These are phyloP conservation scores for Datura wrightii DNA, from an alignment of 257 asterid genomes.

Conservation along the genomic window DNA sequence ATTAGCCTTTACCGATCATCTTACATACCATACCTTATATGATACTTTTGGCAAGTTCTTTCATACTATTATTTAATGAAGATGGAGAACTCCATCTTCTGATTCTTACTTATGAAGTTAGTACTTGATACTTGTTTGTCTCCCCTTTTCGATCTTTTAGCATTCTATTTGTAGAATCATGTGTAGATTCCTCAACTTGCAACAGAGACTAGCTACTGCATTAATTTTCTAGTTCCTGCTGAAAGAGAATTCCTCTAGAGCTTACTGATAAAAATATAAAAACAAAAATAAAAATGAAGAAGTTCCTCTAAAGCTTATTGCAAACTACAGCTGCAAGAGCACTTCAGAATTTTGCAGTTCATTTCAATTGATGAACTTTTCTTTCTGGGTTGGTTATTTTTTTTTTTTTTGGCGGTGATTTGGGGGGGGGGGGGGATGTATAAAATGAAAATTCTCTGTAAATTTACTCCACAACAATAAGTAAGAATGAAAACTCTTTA, in stretches of 20 bases:
- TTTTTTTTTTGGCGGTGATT: no score
- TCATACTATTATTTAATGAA: conserved; percentile 1
- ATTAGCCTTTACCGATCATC: neutral
- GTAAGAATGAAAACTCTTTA: neutral
- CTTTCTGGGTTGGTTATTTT: neutral
- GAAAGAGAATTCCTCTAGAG: neutral
- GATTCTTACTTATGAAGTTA: neutral
- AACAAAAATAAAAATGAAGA: neutral
- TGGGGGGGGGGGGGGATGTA: no score
- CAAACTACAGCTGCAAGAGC: neutral
- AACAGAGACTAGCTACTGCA: neutral
- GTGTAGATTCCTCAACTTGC: neutral
- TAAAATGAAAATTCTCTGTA: neutral
- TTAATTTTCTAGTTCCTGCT: neutral
- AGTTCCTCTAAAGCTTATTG: neutral
- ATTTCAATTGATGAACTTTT: neutral
- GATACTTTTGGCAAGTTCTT: neutral
- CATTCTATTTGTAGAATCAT: neutral
- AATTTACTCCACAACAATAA: neutral
- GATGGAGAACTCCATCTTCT: neutral
- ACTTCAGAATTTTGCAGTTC: neutral
- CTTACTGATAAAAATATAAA: neutral
- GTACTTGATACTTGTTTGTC: neutral
- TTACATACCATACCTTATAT: neutral
- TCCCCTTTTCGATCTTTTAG: neutral